Evolutionary conservation across 129 eudicot genomes (phyloP).

Genomic region (Tagetes erecta): DNA sequence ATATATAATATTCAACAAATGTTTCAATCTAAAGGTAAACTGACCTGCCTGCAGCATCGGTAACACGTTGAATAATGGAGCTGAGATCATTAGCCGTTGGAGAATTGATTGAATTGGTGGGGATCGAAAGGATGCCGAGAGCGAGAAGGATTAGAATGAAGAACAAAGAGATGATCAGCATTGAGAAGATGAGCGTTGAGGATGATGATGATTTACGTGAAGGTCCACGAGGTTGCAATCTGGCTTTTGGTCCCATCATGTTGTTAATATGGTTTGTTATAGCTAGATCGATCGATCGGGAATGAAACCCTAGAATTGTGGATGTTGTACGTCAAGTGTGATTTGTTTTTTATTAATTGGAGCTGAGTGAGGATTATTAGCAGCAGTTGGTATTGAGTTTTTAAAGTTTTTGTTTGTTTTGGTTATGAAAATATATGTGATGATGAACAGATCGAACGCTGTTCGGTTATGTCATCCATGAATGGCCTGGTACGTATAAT

Average conservation of each 20-base stretch:
- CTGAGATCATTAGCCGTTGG: slow-evolving; percentile 54
- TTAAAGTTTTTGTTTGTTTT: not conserved
- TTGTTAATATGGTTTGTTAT: not conserved
- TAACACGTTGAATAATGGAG: slow-evolving; percentile 42
- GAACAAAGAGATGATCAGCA: slow-evolving; percentile 45
- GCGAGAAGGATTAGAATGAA: slow-evolving; percentile 54
- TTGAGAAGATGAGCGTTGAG: slow-evolving; percentile 49
- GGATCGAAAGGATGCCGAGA: slow-evolving; percentile 55
- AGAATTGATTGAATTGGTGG: slow-evolving; percentile 34
- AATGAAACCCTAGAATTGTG: slow-evolving; percentile 27
- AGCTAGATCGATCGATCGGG: not conserved
- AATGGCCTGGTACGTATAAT: not conserved
- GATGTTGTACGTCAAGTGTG: not conserved
- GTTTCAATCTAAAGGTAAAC: not conserved
- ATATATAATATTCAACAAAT: not conserved
- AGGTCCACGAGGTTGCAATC: slow-evolving; percentile 40
- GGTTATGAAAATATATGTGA: not conserved
- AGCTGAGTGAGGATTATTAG: slow-evolving; percentile 3
- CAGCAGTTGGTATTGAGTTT: slow-evolving; percentile 2
- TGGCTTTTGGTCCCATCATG: slow-evolving; percentile 62
- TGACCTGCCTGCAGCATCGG: slow-evolving; percentile 42
- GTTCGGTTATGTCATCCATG: not conserved
- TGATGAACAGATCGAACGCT: slow-evolving; percentile 6
- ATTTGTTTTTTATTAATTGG: not conserved
- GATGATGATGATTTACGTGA: slow-evolving; percentile 49